phyloP scores from a whole-genome alignment of 768 basidiomycete species.

The Podaxis sp. region DNA sequence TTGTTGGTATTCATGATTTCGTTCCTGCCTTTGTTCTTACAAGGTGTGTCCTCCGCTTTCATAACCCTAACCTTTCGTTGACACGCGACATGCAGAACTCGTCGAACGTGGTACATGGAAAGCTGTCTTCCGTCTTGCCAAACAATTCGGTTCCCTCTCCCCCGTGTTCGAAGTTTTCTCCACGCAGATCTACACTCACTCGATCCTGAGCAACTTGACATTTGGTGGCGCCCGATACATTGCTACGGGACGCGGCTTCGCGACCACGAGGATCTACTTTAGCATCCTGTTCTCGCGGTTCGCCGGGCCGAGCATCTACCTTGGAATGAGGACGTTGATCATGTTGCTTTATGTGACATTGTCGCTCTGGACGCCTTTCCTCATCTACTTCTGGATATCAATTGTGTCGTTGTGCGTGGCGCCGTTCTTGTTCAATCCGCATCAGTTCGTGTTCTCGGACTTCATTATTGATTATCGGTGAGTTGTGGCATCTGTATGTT shows the following conservation, averaged over 20 bases:
- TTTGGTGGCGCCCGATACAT: conserved; percentile 99
- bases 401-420: conserved; percentile 89
- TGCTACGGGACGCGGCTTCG: conserved; percentile 98
- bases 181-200: conserved; percentile 97
- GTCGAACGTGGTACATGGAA: conserved; percentile 93
- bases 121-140: conserved; percentile 86
- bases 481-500: conserved; percentile 22
- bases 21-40: conserved; percentile 91
- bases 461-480: conserved; percentile 95
- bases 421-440: conserved; percentile 99
- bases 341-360: conserved; percentile 94
- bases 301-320: conserved; percentile 96
- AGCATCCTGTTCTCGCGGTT: conserved; percentile 96
- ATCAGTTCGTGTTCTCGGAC: conserved; percentile 96
- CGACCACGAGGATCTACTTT: conserved; percentile 93
- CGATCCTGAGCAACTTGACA: conserved; percentile 93
- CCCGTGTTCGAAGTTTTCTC: conserved; percentile 98
- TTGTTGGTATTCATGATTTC: conserved; percentile 98
- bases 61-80: neutral
- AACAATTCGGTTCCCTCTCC: conserved; percentile 93
- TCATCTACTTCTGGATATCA: conserved; percentile 98
- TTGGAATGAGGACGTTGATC: conserved; percentile 91
- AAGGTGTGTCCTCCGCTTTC: conserved; percentile 53
- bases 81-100: conserved; percentile 58
- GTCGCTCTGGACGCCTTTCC: conserved; percentile 85